Base-by-base conservation (phyloP, 2,329 filamentous ascomycete species). In the Sclerotinia minor region DNA sequence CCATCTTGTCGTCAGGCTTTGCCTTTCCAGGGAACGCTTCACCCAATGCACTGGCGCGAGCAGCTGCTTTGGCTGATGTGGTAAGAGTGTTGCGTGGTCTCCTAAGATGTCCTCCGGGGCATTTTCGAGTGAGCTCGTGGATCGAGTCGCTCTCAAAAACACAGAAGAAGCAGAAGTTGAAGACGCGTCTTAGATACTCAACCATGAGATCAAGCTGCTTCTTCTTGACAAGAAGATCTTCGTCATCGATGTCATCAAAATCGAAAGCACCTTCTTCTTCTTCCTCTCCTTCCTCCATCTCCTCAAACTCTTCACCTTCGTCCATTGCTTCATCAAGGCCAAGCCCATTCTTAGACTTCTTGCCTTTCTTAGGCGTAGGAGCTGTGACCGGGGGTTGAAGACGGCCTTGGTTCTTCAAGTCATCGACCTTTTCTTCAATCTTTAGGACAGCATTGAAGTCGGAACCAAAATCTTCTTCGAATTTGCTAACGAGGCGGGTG, bases 91-190 rank as follows among this genome's bases (percentile, higher is more conserved):
- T 91, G 68, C 94, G 87, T 50, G 95, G 95, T 60, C 95, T 89
- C 71, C 95, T 92, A 70, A 99, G 87, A 82, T 99, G 95, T n/a
- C 95, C 95, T 53, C 95, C 95, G 35, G 95, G 93, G 75, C 95
- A 99, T 80, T 99, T 98, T 69, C 95, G 89, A 52, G 92, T 94
- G 72, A 99, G 83, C 80, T 99, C 95, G 76, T 99, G 95, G 29
- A 98, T 89, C 0, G 94, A 98, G 79, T 99, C 95, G 76, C 93
- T 95, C 80, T 99, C 95, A 73, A 99, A 98, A 6, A 99, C 96
- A 78, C 95, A 99, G 82, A 98, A 99, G 83, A 99, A 97, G 82
- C 95, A 99, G 81, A 99, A 98, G 80, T 95, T 97, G 84, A 96
- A 96, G 64, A 99, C 95, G 21, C 95, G 89, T 64, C 95, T 92